These are phyloP conservation scores for Hirsutella thompsonii DNA, from an alignment of 2,329 filamentous ascomycete species.

Conservation along the genomic window DNA sequence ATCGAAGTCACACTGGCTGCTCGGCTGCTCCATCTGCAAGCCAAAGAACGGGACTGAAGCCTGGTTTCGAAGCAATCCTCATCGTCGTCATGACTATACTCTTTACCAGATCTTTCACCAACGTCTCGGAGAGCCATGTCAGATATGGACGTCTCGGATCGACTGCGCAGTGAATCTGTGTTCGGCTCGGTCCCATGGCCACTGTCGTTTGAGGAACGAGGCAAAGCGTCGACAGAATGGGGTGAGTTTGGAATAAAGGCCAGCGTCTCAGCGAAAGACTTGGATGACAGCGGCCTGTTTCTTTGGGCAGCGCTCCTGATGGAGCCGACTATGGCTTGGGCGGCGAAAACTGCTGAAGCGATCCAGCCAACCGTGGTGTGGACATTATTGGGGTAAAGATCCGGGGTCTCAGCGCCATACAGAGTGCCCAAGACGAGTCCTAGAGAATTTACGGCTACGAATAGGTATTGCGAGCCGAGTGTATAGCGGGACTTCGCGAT, in stretches of 20 bases:
- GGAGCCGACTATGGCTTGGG: conserved; percentile 57
- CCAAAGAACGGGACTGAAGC: conserved; percentile 4
- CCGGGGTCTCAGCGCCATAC: conserved; percentile 72
- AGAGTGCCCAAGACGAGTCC: conserved; percentile 53
- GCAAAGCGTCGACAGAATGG: conserved; percentile 29
- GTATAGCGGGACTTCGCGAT: conserved; percentile 66
- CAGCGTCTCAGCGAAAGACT: conserved; percentile 30
- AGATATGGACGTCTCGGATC: conserved; percentile 45
- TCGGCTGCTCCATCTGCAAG: not conserved
- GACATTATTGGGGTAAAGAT: conserved; percentile 77
- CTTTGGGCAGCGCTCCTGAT: conserved; percentile 42
- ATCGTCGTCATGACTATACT: conserved; percentile 36
- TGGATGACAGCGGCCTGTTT: not conserved
- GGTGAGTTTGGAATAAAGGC: conserved; percentile 50
- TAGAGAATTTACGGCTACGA: conserved; percentile 48
- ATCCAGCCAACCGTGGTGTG: conserved; percentile 85
- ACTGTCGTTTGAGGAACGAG: conserved; percentile 57
- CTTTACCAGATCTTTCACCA: conserved; percentile 32
- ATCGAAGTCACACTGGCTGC: conserved; percentile 42
- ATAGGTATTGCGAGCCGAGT: conserved; percentile 54
- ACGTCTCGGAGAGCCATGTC: conserved; percentile 11
- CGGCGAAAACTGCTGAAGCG: conserved; percentile 48
- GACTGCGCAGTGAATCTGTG: conserved; percentile 53
- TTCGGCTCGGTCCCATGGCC: conserved; percentile 62
- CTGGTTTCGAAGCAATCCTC: conserved; percentile 21